Percentiles rank a stretch among this genome's conserved stretches.
phyloP scores from a whole-genome alignment of 345 rosid genomes.

The Combretum micranthum region DNA sequence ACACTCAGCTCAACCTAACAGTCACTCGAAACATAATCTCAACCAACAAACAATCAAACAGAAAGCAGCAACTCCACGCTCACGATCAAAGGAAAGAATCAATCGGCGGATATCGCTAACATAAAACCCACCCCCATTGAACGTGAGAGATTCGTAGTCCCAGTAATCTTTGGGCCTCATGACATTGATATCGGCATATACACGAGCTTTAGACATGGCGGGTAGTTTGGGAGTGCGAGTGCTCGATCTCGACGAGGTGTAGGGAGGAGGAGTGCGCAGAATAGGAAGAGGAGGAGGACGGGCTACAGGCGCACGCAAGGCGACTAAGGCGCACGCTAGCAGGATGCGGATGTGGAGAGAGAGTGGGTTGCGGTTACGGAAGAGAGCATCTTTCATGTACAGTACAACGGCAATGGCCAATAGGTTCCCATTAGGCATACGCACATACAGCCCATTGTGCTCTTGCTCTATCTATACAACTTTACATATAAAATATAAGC shows the following conservation, averaged over 20 bases:
- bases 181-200: constrained; percentile 79
- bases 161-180: constrained; percentile 72
- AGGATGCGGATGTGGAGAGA: constrained; percentile 28
- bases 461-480: no score
- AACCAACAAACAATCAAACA: no score
- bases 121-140: constrained; percentile 60
- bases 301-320: constrained; percentile 42
- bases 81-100: no score
- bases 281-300: constrained; percentile 37
- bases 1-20: no score
- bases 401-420: no score
- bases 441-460: no score
- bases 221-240: constrained; percentile 9
- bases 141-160: constrained; percentile 52
- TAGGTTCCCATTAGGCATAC: no score
- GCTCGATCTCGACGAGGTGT: constrained; percentile 7
- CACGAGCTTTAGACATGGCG: constrained; percentile 84
- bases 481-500: no score
- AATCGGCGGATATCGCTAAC: no score
- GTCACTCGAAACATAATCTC: no score
- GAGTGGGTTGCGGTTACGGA: not conserved
- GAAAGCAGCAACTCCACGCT: no score
- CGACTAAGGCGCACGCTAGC: constrained; percentile 39
- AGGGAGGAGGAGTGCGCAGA: constrained; percentile 5
- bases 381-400: constrained; percentile 7